A percentile compares a stretch with the other conserved stretches of the same genome.
phyloP scores from a whole-genome alignment of 768 basidiomycete genomes.

The Amanita rimosa region DNA sequence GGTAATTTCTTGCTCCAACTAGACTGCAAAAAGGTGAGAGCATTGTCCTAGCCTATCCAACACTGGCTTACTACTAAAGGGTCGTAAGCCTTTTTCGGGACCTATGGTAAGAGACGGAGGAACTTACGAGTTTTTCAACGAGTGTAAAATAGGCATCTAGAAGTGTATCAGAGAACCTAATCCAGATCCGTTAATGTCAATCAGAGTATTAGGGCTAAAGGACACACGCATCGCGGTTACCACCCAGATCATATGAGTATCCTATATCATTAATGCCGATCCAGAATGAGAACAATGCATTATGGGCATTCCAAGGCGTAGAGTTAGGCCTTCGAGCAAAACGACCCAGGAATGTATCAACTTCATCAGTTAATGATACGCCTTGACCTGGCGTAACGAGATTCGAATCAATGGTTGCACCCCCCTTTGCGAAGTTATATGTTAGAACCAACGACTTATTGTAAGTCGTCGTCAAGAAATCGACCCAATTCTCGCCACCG shows the following conservation, averaged over 20 bases:
- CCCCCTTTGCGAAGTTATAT: slow-evolving; percentile 59
- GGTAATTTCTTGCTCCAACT: slow-evolving; percentile 45
- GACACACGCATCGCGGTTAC: slow-evolving; percentile 38
- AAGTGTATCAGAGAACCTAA: slow-evolving; percentile 36
- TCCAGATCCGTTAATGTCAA: neutral
- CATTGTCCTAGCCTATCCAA: neutral
- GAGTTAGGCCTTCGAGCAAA: slow-evolving; percentile 35
- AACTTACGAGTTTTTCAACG: slow-evolving; percentile 36
- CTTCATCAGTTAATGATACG: slow-evolving; percentile 47
- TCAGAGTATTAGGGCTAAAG: neutral
- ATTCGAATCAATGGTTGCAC: slow-evolving; percentile 48
- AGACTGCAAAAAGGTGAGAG: slow-evolving; percentile 17
- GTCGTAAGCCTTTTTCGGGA: slow-evolving; percentile 8
- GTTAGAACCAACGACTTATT: slow-evolving; percentile 45
- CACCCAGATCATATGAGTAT: slow-evolving; percentile 35
- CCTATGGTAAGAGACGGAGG: neutral
- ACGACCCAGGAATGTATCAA: slow-evolving; percentile 41
- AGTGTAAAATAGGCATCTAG: slow-evolving; percentile 38
- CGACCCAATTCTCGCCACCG: slow-evolving; percentile 52
- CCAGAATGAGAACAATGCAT: slow-evolving; percentile 56
- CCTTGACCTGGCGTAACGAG: slow-evolving; percentile 46
- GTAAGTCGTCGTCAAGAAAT: slow-evolving; percentile 36
- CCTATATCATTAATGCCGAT: slow-evolving; percentile 67
- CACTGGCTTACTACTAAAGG: slow-evolving; percentile 19
- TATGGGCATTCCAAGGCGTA: slow-evolving; percentile 43